phyloP scores from a whole-genome alignment of 768 basidiomycete species.

The Panus rudis region DNA sequence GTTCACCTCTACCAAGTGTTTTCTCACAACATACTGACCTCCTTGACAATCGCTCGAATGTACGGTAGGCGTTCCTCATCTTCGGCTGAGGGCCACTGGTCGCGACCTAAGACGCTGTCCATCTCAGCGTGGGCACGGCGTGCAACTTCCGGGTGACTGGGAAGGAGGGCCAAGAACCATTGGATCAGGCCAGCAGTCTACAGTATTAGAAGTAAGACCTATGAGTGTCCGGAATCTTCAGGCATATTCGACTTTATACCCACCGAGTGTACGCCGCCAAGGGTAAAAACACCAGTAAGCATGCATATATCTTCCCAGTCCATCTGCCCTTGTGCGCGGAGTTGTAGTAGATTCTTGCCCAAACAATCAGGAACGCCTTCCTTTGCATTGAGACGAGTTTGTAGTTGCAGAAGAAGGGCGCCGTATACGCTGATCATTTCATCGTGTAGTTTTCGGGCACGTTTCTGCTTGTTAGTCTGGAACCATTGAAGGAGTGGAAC shows the following conservation, averaged over 20 bases:
- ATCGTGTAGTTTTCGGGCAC: constrained; percentile 32
- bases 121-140: constrained; percentile 20
- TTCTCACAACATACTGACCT: background rate
- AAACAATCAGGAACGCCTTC: constrained; percentile 36
- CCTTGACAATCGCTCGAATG: constrained; percentile 22
- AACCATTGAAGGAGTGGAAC: constrained; percentile 33
- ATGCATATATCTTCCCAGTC: constrained; percentile 33
- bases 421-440: constrained; percentile 32
- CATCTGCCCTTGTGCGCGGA: constrained; percentile 23
- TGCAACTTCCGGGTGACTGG: constrained; percentile 16
- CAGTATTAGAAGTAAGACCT: constrained; percentile 17
- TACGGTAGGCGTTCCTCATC: constrained; percentile 21
- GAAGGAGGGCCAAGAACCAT: constrained; percentile 21
- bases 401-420: constrained; percentile 31
- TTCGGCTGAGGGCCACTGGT: constrained; percentile 14
- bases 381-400: constrained; percentile 27
- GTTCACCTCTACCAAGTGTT: background rate
- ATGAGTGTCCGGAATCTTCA: background rate
- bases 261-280: constrained; percentile 38
- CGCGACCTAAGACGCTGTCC: constrained; percentile 16
- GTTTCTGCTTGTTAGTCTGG: constrained; percentile 29
- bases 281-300: constrained; percentile 35
- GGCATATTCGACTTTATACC: background rate
- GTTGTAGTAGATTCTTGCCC: constrained; percentile 28
- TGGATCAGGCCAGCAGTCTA: constrained; percentile 30